Evolutionary conservation across 2,329 filamentous ascomycete species (phyloP), one percentile per base, ranked within the genome.

Genomic region (Trichoderma sp.): DNA sequence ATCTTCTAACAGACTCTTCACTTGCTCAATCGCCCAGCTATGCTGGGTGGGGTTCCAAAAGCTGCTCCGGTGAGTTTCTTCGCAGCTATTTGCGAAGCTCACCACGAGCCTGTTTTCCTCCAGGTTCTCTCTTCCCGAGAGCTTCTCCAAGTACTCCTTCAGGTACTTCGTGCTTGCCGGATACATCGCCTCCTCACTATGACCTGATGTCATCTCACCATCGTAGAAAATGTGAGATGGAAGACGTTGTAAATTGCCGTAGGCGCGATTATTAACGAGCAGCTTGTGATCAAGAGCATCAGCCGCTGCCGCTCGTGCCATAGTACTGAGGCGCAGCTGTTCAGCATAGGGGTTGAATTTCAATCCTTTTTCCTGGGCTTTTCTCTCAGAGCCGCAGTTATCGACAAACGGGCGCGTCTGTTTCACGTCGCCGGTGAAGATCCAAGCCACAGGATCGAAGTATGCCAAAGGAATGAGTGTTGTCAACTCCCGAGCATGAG

Each of bases 371-470:
- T 71, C 71, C 1, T 39, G 18, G 0, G 74, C 73, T 6, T 75
- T 76, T 0, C 72, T 73, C 12, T 64, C 72, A 32, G 76, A 73
- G 3, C 72, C 74, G n/a, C 36, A 47, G 8, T 77, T 76, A 30
- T 82, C 80, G 24, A 84, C 81, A 30, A 81, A 86, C 0, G 84
- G 84, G 6, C 80, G 79, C 0, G 83, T 85, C 70, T 85, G 82
- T 1, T 83, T 80, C n/a, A 83, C 81, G 47, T 84, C 84, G 1
- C 84, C 84, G 0, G 83, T 83, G 60, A 85, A 81, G 2, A 86
- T 82, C 83, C 84, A 86, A 0, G 79, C 81, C 3, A 79, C 73
- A 0, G 84, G 84, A 3, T 80, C 78, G 61, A 82, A 85, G 32
- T 80, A 82, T 0, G 84, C 83, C 24, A 86, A 76, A 0, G 84